A percentile compares a stretch with the other conserved stretches of the same genome.
phyloP scores from a whole-genome alignment of 192 early-diverging fungal genomes.

The Coemansia sp. region DNA sequence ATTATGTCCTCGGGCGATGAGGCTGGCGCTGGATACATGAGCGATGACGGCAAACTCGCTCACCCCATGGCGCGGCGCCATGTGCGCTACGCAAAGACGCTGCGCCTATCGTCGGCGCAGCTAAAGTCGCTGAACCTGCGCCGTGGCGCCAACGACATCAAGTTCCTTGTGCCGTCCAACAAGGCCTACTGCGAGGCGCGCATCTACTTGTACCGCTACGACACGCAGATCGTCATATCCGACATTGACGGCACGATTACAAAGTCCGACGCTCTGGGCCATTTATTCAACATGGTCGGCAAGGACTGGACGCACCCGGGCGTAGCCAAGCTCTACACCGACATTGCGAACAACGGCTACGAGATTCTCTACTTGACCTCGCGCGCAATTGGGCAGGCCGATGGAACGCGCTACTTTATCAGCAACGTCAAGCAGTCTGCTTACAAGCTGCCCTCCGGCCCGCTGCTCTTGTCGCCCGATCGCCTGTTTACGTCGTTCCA shows the following conservation, averaged over 20 bases:
- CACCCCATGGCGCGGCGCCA: conserved; percentile 19
- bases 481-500: conserved; percentile 91
- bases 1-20: conserved; percentile 13
- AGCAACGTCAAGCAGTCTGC: conserved; percentile 86
- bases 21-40: conserved; percentile 27
- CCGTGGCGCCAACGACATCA: conserved; percentile 87
- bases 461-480: conserved; percentile 95
- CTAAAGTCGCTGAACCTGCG: conserved; percentile 78
- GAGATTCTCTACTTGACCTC: conserved; percentile 94
- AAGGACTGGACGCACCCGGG: conserved; percentile 98
- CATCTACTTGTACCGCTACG: conserved; percentile 86
- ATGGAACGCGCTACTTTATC: conserved; percentile 91
- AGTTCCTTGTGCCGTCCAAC: conserved; percentile 86
- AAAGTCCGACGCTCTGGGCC: conserved; percentile 95
- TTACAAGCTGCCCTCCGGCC: conserved; percentile 90
- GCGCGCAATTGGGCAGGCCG: conserved; percentile 94
- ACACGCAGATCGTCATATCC: conserved; percentile 90
- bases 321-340: conserved; percentile 95
- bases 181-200: conserved; percentile 77
- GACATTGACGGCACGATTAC: conserved; percentile 99
- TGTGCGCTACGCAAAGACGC: conserved; percentile 80
- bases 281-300: conserved; percentile 96
- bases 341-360: conserved; percentile 93
- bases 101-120: conserved; percentile 93
- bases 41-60: conserved; percentile 32